Evolutionary conservation across 768 basidiomycete species (phyloP), one percentile per base, ranked within the genome.

Genomic region (Lentinula lateritia): DNA sequence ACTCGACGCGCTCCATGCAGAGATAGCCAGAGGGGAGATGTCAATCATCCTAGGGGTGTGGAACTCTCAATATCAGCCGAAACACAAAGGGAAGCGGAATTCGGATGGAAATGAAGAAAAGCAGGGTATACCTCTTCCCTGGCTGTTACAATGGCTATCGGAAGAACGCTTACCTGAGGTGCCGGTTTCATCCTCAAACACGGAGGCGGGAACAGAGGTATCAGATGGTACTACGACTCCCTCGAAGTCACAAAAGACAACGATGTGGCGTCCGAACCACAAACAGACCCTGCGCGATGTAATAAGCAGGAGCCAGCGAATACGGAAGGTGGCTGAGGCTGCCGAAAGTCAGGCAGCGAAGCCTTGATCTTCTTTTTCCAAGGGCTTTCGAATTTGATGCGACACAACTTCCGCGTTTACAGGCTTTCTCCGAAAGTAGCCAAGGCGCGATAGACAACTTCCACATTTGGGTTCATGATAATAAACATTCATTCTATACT

Each of bases 21-120:
- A 86, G 71, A 80, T 88, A 58, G 87, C 87, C 2, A 78, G 86
- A 3, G 87, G 86, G 16, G 87, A 89, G 71, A 84, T 88, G 77
- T 84, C 81, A 0, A 81, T 88, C 55, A 81, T 87, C 7, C 73
- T 87, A 13, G 85, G 83, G 0, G 75, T 88, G 6, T 84, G 82
- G 76, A 78, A 52, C 10, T 32, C 50, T 16, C 12, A 52, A 9
- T 52, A 48, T 42, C 28, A 43, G 43, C 20, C 6, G 46, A 48
- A 48, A n/a, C 18, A 18, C 8, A 45, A 50, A 23, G n/a, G 13
- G 36, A 20, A 54, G 53, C 35, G 13, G 20, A 32, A 35, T 5
- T 18, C 23, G 12, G 50, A 20, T 10, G 16, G 53, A 60, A 60
- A 61, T 72, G 72, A 72, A 5, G 67, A 58, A 2, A 76, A 74